These are phyloP conservation scores for Diplocarpon rosae DNA, from an alignment of 2,329 filamentous ascomycete genomes.

Conservation along the genomic window DNA sequence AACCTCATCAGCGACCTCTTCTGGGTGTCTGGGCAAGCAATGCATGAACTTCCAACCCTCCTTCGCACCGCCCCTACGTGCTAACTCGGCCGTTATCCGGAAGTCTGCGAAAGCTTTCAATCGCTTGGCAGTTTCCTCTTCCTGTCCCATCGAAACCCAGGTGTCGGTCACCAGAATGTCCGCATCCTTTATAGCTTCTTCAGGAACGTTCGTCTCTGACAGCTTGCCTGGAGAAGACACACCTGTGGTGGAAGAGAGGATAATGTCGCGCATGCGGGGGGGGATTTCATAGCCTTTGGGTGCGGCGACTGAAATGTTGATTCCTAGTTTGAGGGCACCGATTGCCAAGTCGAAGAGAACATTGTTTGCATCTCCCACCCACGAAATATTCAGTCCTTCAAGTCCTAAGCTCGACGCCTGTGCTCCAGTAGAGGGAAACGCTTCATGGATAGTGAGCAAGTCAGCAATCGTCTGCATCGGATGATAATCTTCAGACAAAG, in stretches of 20 bases:
- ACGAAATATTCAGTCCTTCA: slow-evolving; percentile 80
- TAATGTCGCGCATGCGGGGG: slow-evolving; percentile 58
- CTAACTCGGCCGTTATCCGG: slow-evolving; percentile 81
- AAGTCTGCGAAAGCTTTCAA: slow-evolving; percentile 78
- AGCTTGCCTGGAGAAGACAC: slow-evolving; percentile 53
- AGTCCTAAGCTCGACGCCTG: slow-evolving; percentile 44
- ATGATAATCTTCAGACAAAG: slow-evolving; percentile 82
- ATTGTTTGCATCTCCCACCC: slow-evolving; percentile 96
- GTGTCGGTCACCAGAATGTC: slow-evolving; percentile 93
- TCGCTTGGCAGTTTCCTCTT: slow-evolving; percentile 68
- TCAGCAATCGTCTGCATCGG: slow-evolving; percentile 92
- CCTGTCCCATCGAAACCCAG: slow-evolving; percentile 98
- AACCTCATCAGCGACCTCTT: slow-evolving; percentile 90
- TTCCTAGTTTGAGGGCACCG: slow-evolving; percentile 74
- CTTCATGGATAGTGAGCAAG: slow-evolving; percentile 80
- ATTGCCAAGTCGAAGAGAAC: slow-evolving; percentile 91
- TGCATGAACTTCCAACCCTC: slow-evolving; percentile 97
- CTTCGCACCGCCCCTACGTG: slow-evolving; percentile 75
- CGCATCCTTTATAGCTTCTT: slow-evolving; percentile 73
- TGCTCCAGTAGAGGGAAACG: slow-evolving; percentile 40
- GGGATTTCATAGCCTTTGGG: slow-evolving; percentile 80
- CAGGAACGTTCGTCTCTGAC: slow-evolving; percentile 65
- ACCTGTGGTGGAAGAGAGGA: slow-evolving; percentile 49
- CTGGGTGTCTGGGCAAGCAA: slow-evolving; percentile 80
- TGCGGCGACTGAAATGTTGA: slow-evolving; percentile 78